Percentiles rank a stretch among this genome's conserved stretches.
Evolutionary conservation across 805 yeast species (phyloP).

Genomic region (Torulaspora indica): DNA sequence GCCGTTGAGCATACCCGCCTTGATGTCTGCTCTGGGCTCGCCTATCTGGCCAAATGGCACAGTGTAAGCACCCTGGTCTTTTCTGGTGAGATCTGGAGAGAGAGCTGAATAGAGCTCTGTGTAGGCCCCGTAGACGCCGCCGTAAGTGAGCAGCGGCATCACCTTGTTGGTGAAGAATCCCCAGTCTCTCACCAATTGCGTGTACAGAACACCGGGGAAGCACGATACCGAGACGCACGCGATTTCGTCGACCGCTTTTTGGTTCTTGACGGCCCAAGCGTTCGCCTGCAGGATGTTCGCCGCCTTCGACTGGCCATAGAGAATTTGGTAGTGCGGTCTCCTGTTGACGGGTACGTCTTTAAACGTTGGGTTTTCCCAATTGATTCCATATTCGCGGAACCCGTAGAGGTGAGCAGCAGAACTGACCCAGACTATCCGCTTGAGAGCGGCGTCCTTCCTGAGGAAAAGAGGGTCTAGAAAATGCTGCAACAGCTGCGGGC

Average conservation of each 20-base stretch:
- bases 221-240: slow-evolving; percentile 35
- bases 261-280: slow-evolving; percentile 34
- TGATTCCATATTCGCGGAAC: slow-evolving; percentile 33
- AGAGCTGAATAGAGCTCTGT: slow-evolving; percentile 39
- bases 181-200: slow-evolving; percentile 33
- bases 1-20: slow-evolving; percentile 27
- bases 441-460: slow-evolving; percentile 29
- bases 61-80: slow-evolving; percentile 35
- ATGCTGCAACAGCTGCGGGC: slow-evolving; percentile 39
- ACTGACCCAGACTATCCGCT: slow-evolving; percentile 41
- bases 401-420: slow-evolving; percentile 35
- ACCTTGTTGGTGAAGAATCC: slow-evolving; percentile 11
- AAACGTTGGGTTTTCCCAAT: slow-evolving; percentile 32
- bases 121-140: slow-evolving; percentile 37
- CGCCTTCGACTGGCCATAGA: slow-evolving; percentile 42
- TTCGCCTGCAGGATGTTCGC: slow-evolving; percentile 35
- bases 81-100: slow-evolving; percentile 32
- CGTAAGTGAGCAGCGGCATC: slow-evolving; percentile 15
- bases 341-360: slow-evolving; percentile 16
- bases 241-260: slow-evolving; percentile 21
- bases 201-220: slow-evolving; percentile 38
- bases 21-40: slow-evolving; percentile 30
- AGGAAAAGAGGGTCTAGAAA: slow-evolving; percentile 37
- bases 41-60: slow-evolving; percentile 36
- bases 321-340: slow-evolving; percentile 19